Conservation (phyloP, 805 yeast genomes). For the Lipomyces oligophaga region DNA sequence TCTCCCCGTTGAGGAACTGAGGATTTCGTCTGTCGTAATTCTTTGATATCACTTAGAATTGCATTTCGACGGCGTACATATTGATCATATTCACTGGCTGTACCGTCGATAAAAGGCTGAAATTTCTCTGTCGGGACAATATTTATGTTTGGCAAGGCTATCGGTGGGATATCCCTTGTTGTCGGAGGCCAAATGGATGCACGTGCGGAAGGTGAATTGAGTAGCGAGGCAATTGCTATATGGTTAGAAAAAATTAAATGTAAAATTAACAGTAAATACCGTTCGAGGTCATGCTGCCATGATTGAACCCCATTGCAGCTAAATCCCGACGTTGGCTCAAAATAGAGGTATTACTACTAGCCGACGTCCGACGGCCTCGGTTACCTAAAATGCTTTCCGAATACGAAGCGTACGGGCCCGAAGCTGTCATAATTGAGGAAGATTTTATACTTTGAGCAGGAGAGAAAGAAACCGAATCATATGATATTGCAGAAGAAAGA, state of each 20-base stretch:
- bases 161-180: conserved; percentile 76
- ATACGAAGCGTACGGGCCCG: conserved; percentile 4
- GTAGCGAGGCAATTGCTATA: conserved; percentile 23
- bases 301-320: conserved; percentile 20
- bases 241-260: background rate
- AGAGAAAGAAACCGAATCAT: conserved; percentile 9
- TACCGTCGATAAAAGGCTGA: conserved; percentile 43
- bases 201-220: conserved; percentile 18
- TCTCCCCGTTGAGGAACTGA: conserved; percentile 16
- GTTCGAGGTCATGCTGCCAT: conserved; percentile 32
- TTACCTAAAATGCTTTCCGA: conserved; percentile 6
- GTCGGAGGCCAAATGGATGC: conserved; percentile 51
- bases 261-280: conserved; percentile 19
- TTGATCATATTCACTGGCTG: conserved; percentile 46
- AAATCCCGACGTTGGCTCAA: conserved; percentile 20
- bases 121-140: conserved; percentile 46
- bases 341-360: conserved; percentile 6
- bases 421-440: conserved; percentile 9
- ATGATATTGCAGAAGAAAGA: conserved; percentile 9
- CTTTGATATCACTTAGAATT: too few species aligned
- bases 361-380: conserved; percentile 7
- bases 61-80: conserved; percentile 8
- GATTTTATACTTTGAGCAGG: conserved; percentile 14
- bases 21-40: too few species aligned
- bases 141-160: conserved; percentile 55